phyloP scores from a whole-genome alignment of 2,329 filamentous ascomycete species.

The Aspergillus transmontanensis region DNA sequence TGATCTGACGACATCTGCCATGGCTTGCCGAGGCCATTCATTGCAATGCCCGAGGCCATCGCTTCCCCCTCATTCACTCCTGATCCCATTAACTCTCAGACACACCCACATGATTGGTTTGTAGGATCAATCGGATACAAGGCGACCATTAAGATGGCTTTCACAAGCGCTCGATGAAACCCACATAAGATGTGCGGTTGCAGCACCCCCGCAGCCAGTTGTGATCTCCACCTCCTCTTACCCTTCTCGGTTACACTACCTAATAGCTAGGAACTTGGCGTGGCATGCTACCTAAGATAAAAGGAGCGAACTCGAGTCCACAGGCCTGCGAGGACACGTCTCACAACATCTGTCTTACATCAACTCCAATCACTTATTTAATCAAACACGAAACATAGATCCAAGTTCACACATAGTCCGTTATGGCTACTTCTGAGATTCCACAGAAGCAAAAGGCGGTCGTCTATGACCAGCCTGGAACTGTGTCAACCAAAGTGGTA shows the following conservation, averaged over 20 bases:
- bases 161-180: background rate
- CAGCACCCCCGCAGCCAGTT: background rate
- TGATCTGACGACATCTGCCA: background rate
- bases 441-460: slow-evolving; percentile 65
- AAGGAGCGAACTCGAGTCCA: background rate
- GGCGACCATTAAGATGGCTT: background rate
- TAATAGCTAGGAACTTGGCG: background rate
- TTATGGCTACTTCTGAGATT: slow-evolving; percentile 45
- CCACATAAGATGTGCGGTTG: background rate
- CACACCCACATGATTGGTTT: no score
- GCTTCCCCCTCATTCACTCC: background rate
- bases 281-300: background rate
- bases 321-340: background rate
- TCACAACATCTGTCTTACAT: background rate
- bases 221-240: background rate
- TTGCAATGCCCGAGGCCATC: background rate
- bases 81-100: background rate
- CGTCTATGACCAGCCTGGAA: slow-evolving; percentile 67
- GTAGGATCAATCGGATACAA: background rate
- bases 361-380: background rate
- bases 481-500: slow-evolving; percentile 65
- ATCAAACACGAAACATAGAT: background rate
- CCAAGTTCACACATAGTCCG: slow-evolving; percentile 6
- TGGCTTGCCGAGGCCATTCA: background rate
- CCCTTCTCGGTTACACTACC: background rate